Evolutionary conservation across 2,329 filamentous ascomycete species (phyloP).

Genomic region (Stromatinia cepivora): DNA sequence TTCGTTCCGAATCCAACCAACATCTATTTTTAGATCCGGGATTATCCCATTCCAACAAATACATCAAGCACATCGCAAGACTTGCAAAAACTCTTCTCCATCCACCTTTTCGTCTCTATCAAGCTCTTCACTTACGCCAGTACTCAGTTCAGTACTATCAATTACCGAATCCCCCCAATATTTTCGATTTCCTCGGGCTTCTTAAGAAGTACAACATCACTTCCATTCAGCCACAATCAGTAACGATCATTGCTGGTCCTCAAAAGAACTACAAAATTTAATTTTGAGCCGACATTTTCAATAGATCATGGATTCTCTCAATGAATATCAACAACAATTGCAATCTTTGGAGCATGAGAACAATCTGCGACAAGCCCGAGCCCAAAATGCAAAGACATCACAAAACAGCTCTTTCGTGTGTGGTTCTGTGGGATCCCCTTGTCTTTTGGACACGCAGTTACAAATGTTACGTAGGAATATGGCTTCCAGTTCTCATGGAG

Average conservation of each 20-base stretch:
- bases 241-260: background rate
- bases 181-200: background rate
- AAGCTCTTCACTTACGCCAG: background rate
- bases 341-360: slow-evolving; percentile 14
- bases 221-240: background rate
- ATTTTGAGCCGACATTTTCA: background rate
- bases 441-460: slow-evolving; percentile 8
- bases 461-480: slow-evolving; percentile 14
- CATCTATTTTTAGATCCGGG: slow-evolving; percentile 14
- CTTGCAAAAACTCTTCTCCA: background rate
- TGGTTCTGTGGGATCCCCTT: slow-evolving; percentile 4
- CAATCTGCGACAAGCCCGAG: slow-evolving; percentile 12
- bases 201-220: background rate
- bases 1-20: slow-evolving; percentile 1
- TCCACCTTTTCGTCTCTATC: background rate
- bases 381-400: background rate
- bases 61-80: slow-evolving; percentile 9
- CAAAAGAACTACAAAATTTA: background rate
- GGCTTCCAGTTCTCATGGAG: background rate
- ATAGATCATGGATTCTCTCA: slow-evolving; percentile 2
- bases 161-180: background rate
- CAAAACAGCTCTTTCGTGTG: slow-evolving; percentile 1
- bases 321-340: slow-evolving; percentile 11
- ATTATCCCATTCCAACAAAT: slow-evolving; percentile 2
- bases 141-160: background rate